phyloP scores from a whole-genome alignment of 179 eudicot genomes.

The Spergularia azorica region DNA sequence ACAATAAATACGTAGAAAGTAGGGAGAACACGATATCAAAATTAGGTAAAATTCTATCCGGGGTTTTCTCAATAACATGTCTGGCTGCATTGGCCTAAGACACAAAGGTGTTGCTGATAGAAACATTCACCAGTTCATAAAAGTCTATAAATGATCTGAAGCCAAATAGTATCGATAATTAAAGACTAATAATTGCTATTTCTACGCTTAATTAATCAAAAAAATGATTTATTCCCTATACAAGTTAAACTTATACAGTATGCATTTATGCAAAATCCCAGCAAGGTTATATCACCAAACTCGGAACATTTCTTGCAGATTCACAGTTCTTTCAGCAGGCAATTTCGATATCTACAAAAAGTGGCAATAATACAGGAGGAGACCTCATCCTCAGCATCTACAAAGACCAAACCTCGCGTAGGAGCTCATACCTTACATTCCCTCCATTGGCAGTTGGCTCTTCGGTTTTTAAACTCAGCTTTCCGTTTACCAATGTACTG shows the following conservation, averaged over 20 bases:
- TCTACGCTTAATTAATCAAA: background rate
- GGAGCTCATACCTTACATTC: conserved; percentile 71
- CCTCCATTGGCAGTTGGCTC: conserved; percentile 32
- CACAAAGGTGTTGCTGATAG: background rate
- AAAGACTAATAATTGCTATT: background rate
- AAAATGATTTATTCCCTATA: background rate
- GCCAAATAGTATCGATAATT: background rate
- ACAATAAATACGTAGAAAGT: too few species aligned
- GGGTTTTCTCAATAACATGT: background rate
- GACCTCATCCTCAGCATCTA: conserved; percentile 20
- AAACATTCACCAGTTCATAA: background rate
- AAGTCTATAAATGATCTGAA: background rate
- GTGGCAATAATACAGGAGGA: background rate
- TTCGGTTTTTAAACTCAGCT: conserved; percentile 21
- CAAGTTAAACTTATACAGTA: background rate
- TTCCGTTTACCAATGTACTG: conserved; percentile 29
- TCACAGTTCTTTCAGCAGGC: background rate
- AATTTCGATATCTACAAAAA: conserved; percentile 21
- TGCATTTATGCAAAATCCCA: conserved; percentile 5
- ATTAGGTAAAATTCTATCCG: background rate
- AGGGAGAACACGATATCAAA: background rate
- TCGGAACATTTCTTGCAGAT: background rate
- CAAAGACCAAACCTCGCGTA: conserved; percentile 77
- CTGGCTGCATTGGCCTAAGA: background rate
- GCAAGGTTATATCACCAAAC: background rate